Conservation (phyloP, 2,329 filamentous ascomycete species). For the Canariomyces notabilis region DNA sequence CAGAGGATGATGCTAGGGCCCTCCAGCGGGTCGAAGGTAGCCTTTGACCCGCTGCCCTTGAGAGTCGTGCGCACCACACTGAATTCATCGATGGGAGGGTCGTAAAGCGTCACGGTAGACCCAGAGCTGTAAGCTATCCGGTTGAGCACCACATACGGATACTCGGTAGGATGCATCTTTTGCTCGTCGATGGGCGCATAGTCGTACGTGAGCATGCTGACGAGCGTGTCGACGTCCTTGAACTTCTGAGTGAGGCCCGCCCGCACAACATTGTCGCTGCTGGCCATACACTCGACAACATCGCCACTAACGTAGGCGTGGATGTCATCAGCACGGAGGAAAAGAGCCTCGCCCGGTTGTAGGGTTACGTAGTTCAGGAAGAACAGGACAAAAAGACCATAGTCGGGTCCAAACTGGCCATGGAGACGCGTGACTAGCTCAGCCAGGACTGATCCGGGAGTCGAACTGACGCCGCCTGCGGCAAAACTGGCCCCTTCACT, state of each 20-base stretch:
- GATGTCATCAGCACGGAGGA: constrained; percentile 93
- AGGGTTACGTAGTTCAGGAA: constrained; percentile 95
- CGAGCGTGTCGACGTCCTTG: constrained; percentile 88
- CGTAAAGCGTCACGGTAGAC: constrained; percentile 71
- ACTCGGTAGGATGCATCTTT: constrained; percentile 82
- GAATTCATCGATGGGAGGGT: constrained; percentile 96
- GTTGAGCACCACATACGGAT: constrained; percentile 81
- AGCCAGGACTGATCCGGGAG: constrained; percentile 64
- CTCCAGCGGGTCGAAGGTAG: constrained; percentile 78
- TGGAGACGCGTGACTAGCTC: constrained; percentile 74
- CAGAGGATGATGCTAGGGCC: constrained; percentile 93
- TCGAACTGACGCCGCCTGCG: constrained; percentile 62
- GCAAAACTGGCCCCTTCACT: constrained; percentile 69
- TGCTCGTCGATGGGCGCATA: constrained; percentile 93
- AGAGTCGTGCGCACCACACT: constrained; percentile 78
- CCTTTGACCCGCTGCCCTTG: constrained; percentile 67
- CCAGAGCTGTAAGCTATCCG: constrained; percentile 72
- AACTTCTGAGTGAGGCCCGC: constrained; percentile 98
- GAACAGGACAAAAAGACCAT: constrained; percentile 92
- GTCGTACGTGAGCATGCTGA: constrained; percentile 88
- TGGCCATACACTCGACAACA: constrained; percentile 98
- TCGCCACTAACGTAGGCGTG: constrained; percentile 92
- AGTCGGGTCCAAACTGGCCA: constrained; percentile 79
- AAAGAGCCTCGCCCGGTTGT: constrained; percentile 86
- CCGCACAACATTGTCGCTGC: constrained; percentile 96